Evolutionary conservation across 495 filamentous ascomycete species (phyloP).

Genomic region (Immersiella caudata): DNA sequence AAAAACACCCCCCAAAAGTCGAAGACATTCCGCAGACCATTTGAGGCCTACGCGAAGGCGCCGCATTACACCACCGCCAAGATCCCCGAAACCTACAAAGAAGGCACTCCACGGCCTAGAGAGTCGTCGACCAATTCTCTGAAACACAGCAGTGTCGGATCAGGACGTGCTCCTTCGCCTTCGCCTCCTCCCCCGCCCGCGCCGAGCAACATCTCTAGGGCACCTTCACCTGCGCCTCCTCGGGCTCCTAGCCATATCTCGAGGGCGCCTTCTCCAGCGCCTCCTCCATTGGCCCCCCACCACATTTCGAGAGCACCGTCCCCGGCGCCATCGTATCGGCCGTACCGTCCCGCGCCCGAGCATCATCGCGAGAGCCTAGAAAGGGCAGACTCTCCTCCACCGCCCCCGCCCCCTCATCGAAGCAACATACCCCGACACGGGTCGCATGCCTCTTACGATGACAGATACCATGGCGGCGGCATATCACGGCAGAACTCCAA

Average conservation of each 20-base stretch:
- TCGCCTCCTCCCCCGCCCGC: conserved; percentile 11
- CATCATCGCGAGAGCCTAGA: conserved; percentile 26
- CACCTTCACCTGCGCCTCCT: conserved; percentile 29
- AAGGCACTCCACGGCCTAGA: conserved; percentile 38
- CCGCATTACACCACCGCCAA: conserved; percentile 57
- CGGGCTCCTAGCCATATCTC: conserved; percentile 15
- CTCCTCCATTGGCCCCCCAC: conserved; percentile 17
- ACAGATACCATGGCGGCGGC: conserved; percentile 29
- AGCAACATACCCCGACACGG: conserved; percentile 33
- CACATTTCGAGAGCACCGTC: conserved; percentile 31
- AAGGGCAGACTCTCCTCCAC: conserved; percentile 49
- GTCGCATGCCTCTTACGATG: conserved; percentile 43
- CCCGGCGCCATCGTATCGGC: conserved; percentile 45
- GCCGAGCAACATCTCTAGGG: conserved; percentile 20
- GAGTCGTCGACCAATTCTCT: conserved; percentile 38
- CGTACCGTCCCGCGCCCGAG: conserved; percentile 42
- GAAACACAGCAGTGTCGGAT: conserved; percentile 6
- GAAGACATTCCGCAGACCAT: conserved; percentile 71
- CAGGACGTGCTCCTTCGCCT: conserved; percentile 6
- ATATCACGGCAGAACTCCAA: conserved; percentile 27
- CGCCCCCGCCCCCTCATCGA: conserved; percentile 59
- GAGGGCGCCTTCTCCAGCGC: conserved; percentile 62
- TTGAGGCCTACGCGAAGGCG: conserved; percentile 65
- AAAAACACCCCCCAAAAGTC: conserved; percentile 57
- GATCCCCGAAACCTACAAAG: conserved; percentile 51